A percentile compares a stretch with the other conserved stretches of the same genome.
Evolutionary conservation across 2,329 filamentous ascomycete genomes (phyloP).

Genomic region (Cladosporium sp.): DNA sequence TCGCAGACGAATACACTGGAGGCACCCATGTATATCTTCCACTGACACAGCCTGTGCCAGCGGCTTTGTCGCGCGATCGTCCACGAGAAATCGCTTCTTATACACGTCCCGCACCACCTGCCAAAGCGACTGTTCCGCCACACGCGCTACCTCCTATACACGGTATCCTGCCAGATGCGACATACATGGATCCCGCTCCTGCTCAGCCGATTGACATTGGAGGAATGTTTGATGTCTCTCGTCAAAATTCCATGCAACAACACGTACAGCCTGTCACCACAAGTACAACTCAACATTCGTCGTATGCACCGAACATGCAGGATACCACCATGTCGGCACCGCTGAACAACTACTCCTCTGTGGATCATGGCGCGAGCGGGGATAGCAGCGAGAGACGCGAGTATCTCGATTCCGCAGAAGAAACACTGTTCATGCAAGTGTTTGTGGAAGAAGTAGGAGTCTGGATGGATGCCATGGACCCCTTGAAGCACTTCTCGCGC

Average conservation of each 20-base stretch:
- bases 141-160: slow-evolving; percentile 55
- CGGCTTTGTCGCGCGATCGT: slow-evolving; percentile 34
- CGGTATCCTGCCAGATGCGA: slow-evolving; percentile 48
- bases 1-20: slow-evolving; percentile 86
- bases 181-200: slow-evolving; percentile 34
- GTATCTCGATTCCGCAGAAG: slow-evolving; percentile 71
- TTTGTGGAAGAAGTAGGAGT: slow-evolving; percentile 87
- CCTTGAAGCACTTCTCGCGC: slow-evolving; percentile 78
- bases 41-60: slow-evolving; percentile 31
- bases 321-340: slow-evolving; percentile 2
- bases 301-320: slow-evolving; percentile 25
- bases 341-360: not conserved
- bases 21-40: slow-evolving; percentile 70
- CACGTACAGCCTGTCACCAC: slow-evolving; percentile 25
- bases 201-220: slow-evolving; percentile 34
- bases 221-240: slow-evolving; percentile 41
- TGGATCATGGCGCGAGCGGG: not conserved
- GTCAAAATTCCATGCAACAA: slow-evolving; percentile 33
- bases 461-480: slow-evolving; percentile 94
- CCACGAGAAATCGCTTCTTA: slow-evolving; percentile 20
- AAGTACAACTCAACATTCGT: slow-evolving; percentile 27
- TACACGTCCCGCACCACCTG: slow-evolving; percentile 21
- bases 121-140: slow-evolving; percentile 39
- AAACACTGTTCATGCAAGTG: slow-evolving; percentile 85
- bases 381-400: slow-evolving; percentile 51